phyloP scores from a whole-genome alignment of 495 filamentous ascomycete species.

The Talaromyces proteolyticus region DNA sequence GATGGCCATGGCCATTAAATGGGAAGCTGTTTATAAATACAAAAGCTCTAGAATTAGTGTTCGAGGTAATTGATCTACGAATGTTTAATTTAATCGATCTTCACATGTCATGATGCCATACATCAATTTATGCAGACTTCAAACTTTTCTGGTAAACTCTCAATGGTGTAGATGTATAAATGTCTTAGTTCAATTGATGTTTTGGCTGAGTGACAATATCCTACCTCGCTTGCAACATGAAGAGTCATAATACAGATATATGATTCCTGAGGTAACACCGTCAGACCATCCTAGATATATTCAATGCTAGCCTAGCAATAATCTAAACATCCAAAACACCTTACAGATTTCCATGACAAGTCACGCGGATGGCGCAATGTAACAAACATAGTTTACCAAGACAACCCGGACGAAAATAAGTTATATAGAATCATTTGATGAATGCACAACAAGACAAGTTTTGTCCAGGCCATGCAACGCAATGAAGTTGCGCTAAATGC shows the following conservation, averaged over 20 bases:
- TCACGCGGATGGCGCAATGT: background rate
- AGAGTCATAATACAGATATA: too few species aligned
- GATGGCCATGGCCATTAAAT: constrained; percentile 49
- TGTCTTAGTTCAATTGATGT: too few species aligned
- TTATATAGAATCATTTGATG: background rate
- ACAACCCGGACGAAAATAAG: background rate
- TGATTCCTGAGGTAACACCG: too few species aligned
- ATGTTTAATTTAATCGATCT: background rate
- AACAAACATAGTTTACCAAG: background rate
- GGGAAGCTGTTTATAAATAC: background rate
- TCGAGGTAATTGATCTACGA: background rate
- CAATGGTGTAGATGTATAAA: too few species aligned
- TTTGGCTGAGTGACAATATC: too few species aligned
- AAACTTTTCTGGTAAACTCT: too few species aligned
- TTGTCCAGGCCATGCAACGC: background rate
- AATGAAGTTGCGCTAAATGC: background rate
- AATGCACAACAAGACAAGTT: background rate
- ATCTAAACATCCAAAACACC: background rate
- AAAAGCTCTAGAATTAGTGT: background rate
- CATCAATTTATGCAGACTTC: background rate
- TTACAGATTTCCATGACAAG: background rate
- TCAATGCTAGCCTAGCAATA: too few species aligned
- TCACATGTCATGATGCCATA: background rate
- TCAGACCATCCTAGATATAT: too few species aligned
- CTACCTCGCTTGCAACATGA: too few species aligned